phyloP scores from a whole-genome alignment of 2,329 filamentous ascomycete genomes.

The Polychaeton citri region DNA sequence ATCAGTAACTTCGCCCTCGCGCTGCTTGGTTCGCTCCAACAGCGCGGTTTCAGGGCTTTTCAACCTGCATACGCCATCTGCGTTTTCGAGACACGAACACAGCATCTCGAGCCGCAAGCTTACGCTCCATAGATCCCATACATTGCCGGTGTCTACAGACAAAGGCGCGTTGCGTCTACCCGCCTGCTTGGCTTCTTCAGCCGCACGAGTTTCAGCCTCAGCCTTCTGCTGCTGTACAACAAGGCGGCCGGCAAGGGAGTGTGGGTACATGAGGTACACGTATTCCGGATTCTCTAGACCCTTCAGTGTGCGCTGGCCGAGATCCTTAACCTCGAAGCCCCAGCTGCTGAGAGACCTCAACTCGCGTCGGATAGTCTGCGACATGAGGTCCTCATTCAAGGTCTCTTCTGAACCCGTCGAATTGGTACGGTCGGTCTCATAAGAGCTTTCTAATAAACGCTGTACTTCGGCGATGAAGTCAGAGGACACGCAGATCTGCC shows the following conservation, averaged over 20 bases:
- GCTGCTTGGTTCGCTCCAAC: slow-evolving; percentile 57
- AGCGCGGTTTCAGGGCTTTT: slow-evolving; percentile 73
- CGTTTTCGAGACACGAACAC: slow-evolving; percentile 73
- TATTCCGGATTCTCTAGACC: slow-evolving; percentile 94
- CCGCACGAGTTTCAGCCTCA: slow-evolving; percentile 25
- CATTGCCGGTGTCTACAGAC: slow-evolving; percentile 68
- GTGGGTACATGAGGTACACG: slow-evolving; percentile 90
- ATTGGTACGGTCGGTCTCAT: slow-evolving; percentile 63
- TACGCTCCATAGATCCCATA: slow-evolving; percentile 84
- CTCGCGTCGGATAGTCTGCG: slow-evolving; percentile 72
- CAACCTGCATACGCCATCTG: slow-evolving; percentile 43
- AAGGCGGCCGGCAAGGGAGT: slow-evolving; percentile 69
- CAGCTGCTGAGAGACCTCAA: slow-evolving; percentile 75
- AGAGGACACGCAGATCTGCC: slow-evolving; percentile 90
- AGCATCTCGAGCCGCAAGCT: slow-evolving; percentile 85
- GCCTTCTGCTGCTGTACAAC: slow-evolving; percentile 49
- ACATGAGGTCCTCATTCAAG: slow-evolving; percentile 61
- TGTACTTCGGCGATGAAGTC: slow-evolving; percentile 97
- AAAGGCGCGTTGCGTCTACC: slow-evolving; percentile 47
- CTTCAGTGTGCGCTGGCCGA: slow-evolving; percentile 90
- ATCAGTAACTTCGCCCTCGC: slow-evolving; percentile 79
- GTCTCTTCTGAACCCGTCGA: slow-evolving; percentile 60
- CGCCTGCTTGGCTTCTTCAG: slow-evolving; percentile 26
- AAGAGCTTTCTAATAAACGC: slow-evolving; percentile 75
- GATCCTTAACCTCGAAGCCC: slow-evolving; percentile 93